These are phyloP conservation scores for Ascochyta clinopodiicola DNA, from an alignment of 2,329 filamentous ascomycete genomes.

Conservation along the genomic window DNA sequence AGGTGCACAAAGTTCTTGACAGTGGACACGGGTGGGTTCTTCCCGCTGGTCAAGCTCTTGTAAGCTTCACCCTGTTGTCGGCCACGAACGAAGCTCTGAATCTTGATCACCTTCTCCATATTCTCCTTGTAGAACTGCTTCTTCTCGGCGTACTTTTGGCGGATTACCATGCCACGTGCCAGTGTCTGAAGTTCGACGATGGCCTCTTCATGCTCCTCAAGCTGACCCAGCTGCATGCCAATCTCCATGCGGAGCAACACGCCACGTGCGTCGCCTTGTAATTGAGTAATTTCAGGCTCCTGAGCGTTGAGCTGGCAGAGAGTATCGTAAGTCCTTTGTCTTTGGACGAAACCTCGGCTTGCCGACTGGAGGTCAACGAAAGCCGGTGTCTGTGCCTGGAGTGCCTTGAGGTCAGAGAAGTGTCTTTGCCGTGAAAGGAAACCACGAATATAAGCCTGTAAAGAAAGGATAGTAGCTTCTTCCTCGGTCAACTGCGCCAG, in stretches of 20 bases:
- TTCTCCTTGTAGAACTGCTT: constrained; percentile 90
- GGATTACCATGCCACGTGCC: constrained; percentile 75
- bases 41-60: constrained; percentile 93
- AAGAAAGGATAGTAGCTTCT: constrained; percentile 51
- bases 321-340: constrained; percentile 66
- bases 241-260: constrained; percentile 79
- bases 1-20: constrained; percentile 98
- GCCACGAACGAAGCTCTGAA: constrained; percentile 93
- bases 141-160: constrained; percentile 81
- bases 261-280: constrained; percentile 80
- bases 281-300: constrained; percentile 68
- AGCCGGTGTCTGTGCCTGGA: constrained; percentile 64
- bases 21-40: constrained; percentile 94
- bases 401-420: constrained; percentile 55
- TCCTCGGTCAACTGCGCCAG: constrained; percentile 53
- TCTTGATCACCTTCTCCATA: constrained; percentile 98
- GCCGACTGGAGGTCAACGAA: constrained; percentile 71
- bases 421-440: constrained; percentile 54
- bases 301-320: constrained; percentile 74
- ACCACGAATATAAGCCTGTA: constrained; percentile 62
- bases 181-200: constrained; percentile 77
- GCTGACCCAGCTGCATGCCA: constrained; percentile 73
- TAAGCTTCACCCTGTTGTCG: constrained; percentile 98
- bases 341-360: constrained; percentile 69
- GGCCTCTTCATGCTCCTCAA: constrained; percentile 82